These are phyloP conservation scores for Debaryomycetaceae sp. DNA, from an alignment of 1,139 yeast genomes.

Conservation along the genomic window DNA sequence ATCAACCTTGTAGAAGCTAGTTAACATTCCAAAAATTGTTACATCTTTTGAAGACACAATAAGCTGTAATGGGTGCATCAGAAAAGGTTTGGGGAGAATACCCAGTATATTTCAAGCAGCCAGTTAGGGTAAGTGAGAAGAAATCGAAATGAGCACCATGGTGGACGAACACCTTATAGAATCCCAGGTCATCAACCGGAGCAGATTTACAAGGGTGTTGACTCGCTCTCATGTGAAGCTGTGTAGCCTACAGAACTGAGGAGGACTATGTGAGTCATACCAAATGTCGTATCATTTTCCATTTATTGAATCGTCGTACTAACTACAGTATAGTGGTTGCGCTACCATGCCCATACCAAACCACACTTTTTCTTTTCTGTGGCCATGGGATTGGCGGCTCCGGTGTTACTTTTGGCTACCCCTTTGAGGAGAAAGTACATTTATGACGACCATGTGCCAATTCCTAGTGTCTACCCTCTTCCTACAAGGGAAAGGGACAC, in stretches of 20 bases:
- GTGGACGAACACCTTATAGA: too few species aligned
- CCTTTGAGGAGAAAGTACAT: constrained; percentile 70
- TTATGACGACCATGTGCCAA: constrained; percentile 63
- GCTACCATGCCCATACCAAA: constrained; percentile 74
- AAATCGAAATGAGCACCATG: too few species aligned
- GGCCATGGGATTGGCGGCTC: constrained; percentile 65
- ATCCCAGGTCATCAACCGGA: too few species aligned
- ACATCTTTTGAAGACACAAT: background rate
- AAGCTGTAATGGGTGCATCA: constrained; percentile 16
- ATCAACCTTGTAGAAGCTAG: background rate
- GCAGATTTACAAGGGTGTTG: too few species aligned
- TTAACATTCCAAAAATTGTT: background rate
- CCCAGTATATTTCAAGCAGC: constrained; percentile 61
- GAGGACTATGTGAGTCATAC: too few species aligned
- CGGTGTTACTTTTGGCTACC: constrained; percentile 56
- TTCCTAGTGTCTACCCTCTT: constrained; percentile 69
- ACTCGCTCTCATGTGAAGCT: too few species aligned
- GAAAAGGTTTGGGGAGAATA: constrained; percentile 50
- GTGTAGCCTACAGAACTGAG: too few species aligned
- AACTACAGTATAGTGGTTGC: constrained; percentile 53
- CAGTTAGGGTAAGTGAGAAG: constrained; percentile 52
- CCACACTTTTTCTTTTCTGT: constrained; percentile 78
- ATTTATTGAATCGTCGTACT: background rate
- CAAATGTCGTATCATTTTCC: too few species aligned
- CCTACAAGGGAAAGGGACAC: constrained; percentile 55